Evolutionary conservation across 1,284 basidiomycete genomes (phyloP), one percentile per base, ranked within the genome.

Genomic region (Gastroboletus turbinatus): DNA sequence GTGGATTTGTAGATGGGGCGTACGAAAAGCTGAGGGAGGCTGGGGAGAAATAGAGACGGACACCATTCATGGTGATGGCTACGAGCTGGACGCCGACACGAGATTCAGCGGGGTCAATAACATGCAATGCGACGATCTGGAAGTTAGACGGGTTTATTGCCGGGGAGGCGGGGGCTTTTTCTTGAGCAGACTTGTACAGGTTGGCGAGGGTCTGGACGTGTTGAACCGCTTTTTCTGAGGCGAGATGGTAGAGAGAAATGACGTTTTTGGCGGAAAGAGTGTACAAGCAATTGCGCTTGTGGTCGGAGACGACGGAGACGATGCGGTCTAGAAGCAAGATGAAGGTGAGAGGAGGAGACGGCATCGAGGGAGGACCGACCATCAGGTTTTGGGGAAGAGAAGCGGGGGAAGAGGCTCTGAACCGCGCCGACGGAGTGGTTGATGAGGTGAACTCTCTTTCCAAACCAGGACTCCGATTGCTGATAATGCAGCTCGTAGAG

Each of bases 401-500:
- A 84, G 40, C 82, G 80, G 50, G 88, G 90, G 29, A 90, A 77
- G 44, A 91, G 75, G 65, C 86, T 90, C 61, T 85, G 82, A 46
- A 92, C 80, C n/a, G 87, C 82, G 46, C 86, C 82, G 19, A 88
- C 76, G 19, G 88, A 89, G 63, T 91, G 90, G 66, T 96, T 96
- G 68, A 91, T 80, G 54, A 96, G 76, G 64, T 91, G 87, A 49
- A 91, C 81, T 50, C 84, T 79, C 70, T 93, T 94, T 54, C 87
- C 91, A 75, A 98, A 96, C 95, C 95, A 98, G 1, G 92, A 91
- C 67, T 96, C 92, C 61, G 83, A 88, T 60, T 92, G 87, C 67
- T 94, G 91, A 73, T 99, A 99, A 67, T 92, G 88, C 48, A 99
- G 76, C 74, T 98, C 97, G 72, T 97, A 98, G 42, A 98, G 74